These are phyloP conservation scores for Termitomyces bulborhizus DNA, from an alignment of 768 basidiomycete species.

Conservation along the genomic window DNA sequence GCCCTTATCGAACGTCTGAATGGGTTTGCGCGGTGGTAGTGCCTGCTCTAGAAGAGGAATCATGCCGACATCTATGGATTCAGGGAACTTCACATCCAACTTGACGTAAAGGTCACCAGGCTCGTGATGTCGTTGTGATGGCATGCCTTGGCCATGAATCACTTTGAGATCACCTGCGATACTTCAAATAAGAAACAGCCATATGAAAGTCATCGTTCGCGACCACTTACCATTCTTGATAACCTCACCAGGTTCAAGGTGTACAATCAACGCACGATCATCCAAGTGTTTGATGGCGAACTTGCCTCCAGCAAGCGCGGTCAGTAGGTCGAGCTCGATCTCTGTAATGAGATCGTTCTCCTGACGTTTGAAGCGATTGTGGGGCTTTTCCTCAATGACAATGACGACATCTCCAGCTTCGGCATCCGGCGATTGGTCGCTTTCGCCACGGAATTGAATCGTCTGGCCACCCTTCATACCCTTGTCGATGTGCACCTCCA, in stretches of 20 bases:
- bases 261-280: slow-evolving; percentile 81
- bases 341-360: slow-evolving; percentile 85
- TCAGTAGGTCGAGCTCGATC: slow-evolving; percentile 89
- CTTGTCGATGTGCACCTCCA: slow-evolving; percentile 98
- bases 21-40: slow-evolving; percentile 68
- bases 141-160: slow-evolving; percentile 95
- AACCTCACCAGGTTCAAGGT: slow-evolving; percentile 83
- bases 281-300: slow-evolving; percentile 91
- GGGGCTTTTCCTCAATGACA: slow-evolving; percentile 88
- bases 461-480: slow-evolving; percentile 95
- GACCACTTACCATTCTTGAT: slow-evolving; percentile 81
- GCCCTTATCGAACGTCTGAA: slow-evolving; percentile 64
- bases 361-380: slow-evolving; percentile 82
- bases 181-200: not conserved
- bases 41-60: slow-evolving; percentile 78
- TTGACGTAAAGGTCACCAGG: slow-evolving; percentile 89
- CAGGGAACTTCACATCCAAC: slow-evolving; percentile 86
- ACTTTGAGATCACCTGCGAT: slow-evolving; percentile 78
- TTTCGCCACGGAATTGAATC: slow-evolving; percentile 84
- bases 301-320: slow-evolving; percentile 87
- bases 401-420: slow-evolving; percentile 94
- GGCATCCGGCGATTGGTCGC: slow-evolving; percentile 85
- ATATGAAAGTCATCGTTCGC: not conserved
- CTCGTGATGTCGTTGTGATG: slow-evolving; percentile 96
- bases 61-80: slow-evolving; percentile 57